phyloP scores from a whole-genome alignment of 1,139 yeast species.

The Dujonia santamariae region DNA sequence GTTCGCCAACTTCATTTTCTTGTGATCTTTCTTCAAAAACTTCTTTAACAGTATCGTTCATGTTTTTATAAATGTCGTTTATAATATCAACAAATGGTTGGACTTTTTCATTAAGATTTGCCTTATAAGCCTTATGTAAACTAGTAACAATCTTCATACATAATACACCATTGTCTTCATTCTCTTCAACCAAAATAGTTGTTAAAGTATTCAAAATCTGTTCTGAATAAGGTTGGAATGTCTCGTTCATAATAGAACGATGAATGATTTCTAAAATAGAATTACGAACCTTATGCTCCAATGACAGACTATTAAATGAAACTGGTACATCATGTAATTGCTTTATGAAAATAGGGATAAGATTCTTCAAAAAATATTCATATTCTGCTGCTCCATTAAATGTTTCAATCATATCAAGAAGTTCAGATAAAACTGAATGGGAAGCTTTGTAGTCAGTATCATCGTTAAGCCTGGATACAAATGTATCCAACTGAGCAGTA shows the following conservation, averaged over 20 bases:
- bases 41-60: conserved; percentile 70
- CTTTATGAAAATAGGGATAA: conserved; percentile 60
- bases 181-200: conserved; percentile 64
- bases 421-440: conserved; percentile 70
- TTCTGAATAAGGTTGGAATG: conserved; percentile 69
- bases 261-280: conserved; percentile 77
- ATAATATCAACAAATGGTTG: conserved; percentile 78
- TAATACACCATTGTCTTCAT: conserved; percentile 92
- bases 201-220: conserved; percentile 62
- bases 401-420: conserved; percentile 81
- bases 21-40: conserved; percentile 40
- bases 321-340: conserved; percentile 68
- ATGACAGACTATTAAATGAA: conserved; percentile 59
- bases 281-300: conserved; percentile 74
- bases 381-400: conserved; percentile 79
- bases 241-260: conserved; percentile 79
- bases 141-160: conserved; percentile 90
- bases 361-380: conserved; percentile 59
- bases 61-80: conserved; percentile 72
- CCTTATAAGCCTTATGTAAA: conserved; percentile 81
- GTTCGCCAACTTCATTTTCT: conserved; percentile 11
- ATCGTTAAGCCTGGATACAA: conserved; percentile 57
- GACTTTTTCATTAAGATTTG: conserved; percentile 65
- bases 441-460: conserved; percentile 54
- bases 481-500: conserved; percentile 53